Evolutionary conservation across 2,329 filamentous ascomycete genomes (phyloP).

Genomic region (Pseudocercospora fuligena): DNA sequence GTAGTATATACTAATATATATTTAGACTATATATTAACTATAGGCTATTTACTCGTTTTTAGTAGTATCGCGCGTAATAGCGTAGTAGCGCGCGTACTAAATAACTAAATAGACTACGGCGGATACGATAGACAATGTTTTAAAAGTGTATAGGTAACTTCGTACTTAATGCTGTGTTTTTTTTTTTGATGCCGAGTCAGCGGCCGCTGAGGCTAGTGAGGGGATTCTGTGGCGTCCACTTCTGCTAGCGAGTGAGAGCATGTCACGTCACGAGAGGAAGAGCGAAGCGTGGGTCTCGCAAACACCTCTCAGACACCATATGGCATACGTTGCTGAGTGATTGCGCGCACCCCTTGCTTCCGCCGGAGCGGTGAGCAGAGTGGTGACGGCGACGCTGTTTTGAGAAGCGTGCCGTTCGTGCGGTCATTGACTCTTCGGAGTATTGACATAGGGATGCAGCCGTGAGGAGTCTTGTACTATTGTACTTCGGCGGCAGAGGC

Average conservation of each 20-base stretch:
- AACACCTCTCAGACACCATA: background rate
- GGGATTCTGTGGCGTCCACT: background rate
- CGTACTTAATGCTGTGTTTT: background rate
- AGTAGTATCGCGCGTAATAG: background rate
- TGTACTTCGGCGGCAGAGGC: background rate
- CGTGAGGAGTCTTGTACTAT: slow-evolving; percentile 2
- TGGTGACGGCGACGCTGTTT: background rate
- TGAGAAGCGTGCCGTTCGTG: slow-evolving; percentile 5
- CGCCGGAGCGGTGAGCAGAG: background rate
- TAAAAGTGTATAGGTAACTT: background rate
- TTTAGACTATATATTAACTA: background rate
- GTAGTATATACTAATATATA: background rate
- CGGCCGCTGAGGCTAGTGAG: slow-evolving; percentile 3
- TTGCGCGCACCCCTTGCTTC: background rate
- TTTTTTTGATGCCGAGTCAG: slow-evolving; percentile 2
- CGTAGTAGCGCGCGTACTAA: background rate
- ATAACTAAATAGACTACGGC: background rate
- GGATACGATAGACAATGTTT: background rate
- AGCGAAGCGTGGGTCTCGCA: background rate
- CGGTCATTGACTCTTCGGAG: slow-evolving; percentile 1
- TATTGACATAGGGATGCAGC: background rate
- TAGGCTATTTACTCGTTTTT: background rate
- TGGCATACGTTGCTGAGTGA: background rate
- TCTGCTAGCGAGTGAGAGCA: slow-evolving; percentile 2
- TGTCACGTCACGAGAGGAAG: slow-evolving; percentile 6